Percentiles rank a stretch among this genome's conserved stretches.
These are phyloP conservation scores for Nicotiana undulata DNA, from an alignment of 257 asterid species.

Conservation along the genomic window DNA sequence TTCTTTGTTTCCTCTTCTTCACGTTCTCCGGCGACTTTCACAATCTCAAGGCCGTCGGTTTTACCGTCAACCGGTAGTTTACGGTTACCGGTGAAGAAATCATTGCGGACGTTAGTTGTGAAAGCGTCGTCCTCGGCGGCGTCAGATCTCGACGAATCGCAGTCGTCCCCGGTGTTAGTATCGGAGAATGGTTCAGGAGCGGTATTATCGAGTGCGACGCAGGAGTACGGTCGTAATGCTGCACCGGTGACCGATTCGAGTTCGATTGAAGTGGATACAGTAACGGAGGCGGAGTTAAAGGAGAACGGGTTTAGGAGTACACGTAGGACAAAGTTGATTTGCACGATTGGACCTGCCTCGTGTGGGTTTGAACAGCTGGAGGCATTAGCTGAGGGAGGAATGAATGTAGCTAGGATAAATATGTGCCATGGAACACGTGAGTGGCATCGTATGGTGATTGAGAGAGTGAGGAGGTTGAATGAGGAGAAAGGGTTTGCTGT, in stretches of 20 bases:
- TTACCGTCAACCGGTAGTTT: slow-evolving; percentile 13
- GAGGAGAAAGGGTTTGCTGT: slow-evolving; percentile 97
- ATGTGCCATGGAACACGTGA: slow-evolving; percentile 99
- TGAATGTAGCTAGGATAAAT: slow-evolving; percentile 93
- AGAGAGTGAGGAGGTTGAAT: slow-evolving; percentile 81
- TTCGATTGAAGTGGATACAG: slow-evolving; percentile 83
- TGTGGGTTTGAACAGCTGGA: slow-evolving; percentile 84
- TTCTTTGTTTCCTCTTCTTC: slow-evolving; percentile 24
- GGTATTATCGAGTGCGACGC: slow-evolving; percentile 17
- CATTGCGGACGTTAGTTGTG: background rate
- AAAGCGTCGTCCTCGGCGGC: slow-evolving; percentile 10
- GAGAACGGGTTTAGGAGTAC: slow-evolving; percentile 98
- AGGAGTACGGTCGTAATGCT: slow-evolving; percentile 19
- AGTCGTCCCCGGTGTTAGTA: slow-evolving; percentile 11
- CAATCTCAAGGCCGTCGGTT: slow-evolving; percentile 16
- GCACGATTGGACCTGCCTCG: slow-evolving; percentile 85
- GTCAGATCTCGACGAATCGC: slow-evolving; percentile 20
- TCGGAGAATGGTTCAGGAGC: slow-evolving; percentile 54
- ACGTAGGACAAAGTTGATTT: slow-evolving; percentile 82
- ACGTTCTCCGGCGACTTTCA: slow-evolving; percentile 5
- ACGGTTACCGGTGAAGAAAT: slow-evolving; percentile 11
- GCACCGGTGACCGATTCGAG: slow-evolving; percentile 35
- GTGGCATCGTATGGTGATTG: slow-evolving; percentile 84
- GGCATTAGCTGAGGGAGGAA: slow-evolving; percentile 92
- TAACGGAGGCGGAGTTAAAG: slow-evolving; percentile 92